Percentiles rank a stretch among this genome's conserved stretches.
Conservation (phyloP, 1,139 yeast genomes). For the Debaryomycetaceae sp. region DNA sequence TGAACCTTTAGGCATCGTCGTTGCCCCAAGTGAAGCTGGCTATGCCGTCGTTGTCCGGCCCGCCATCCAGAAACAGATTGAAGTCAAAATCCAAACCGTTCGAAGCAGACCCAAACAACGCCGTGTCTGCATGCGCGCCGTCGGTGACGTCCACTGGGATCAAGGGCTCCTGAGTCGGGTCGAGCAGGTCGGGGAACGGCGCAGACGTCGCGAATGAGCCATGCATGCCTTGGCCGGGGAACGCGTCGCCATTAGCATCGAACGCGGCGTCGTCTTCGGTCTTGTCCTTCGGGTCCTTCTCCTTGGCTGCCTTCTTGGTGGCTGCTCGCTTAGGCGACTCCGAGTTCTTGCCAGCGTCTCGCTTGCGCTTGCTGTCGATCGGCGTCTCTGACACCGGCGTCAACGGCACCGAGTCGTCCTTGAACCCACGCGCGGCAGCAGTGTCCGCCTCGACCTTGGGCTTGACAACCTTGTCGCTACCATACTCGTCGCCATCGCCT, state of each 20-base stretch:
- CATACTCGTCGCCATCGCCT: slow-evolving; percentile 7
- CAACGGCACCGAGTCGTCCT: slow-evolving; percentile 39
- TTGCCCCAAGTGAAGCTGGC: slow-evolving; percentile 53
- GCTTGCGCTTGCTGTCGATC: slow-evolving; percentile 23
- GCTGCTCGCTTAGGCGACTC: slow-evolving; percentile 35
- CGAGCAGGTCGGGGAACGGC: slow-evolving; percentile 25
- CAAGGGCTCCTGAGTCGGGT: slow-evolving; percentile 25
- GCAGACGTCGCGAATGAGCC: slow-evolving; percentile 17
- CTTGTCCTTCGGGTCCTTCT: slow-evolving; percentile 1
- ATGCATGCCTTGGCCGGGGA: no score
- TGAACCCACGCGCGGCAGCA: slow-evolving; percentile 10
- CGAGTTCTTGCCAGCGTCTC: slow-evolving; percentile 18
- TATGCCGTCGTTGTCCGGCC: slow-evolving; percentile 32
- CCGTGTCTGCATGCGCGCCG: slow-evolving; percentile 14
- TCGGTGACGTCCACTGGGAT: slow-evolving; percentile 36
- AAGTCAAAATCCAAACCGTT: slow-evolving; percentile 51
- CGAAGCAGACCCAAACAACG: slow-evolving; percentile 19
- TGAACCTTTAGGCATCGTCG: slow-evolving; percentile 46
- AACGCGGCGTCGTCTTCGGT: slow-evolving; percentile 8
- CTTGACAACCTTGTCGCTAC: background rate
- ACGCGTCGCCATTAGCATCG: slow-evolving; percentile 6
- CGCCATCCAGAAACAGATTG: slow-evolving; percentile 46
- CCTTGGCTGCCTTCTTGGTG: slow-evolving; percentile 8
- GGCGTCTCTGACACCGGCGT: slow-evolving; percentile 42
- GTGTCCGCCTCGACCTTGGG: slow-evolving; percentile 1